Evolutionary conservation across 345 rosid genomes (phyloP).

Genomic region (Aquilaria yunnanensis): DNA sequence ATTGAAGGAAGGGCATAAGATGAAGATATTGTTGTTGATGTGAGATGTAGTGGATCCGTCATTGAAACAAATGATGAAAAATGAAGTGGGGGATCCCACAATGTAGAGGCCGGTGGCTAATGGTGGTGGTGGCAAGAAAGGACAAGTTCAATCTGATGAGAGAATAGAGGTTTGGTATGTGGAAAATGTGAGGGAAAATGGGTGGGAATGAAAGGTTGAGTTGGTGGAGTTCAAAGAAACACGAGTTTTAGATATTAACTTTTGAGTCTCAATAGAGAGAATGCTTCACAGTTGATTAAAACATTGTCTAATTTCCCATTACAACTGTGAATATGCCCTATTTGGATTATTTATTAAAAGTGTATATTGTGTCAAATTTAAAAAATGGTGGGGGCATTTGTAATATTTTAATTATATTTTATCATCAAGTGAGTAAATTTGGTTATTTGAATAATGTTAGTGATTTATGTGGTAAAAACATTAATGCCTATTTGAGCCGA

Average conservation of each 20-base stretch:
- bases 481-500: too few species aligned
- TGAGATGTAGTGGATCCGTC: constrained; percentile 27
- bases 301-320: not conserved
- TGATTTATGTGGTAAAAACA: too few species aligned
- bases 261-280: constrained; percentile 12
- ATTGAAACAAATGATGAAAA: constrained; percentile 15
- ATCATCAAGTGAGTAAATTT: too few species aligned
- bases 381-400: too few species aligned
- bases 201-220: constrained; percentile 23
- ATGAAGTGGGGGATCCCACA: constrained; percentile 18
- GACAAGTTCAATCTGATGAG: constrained; percentile 15
- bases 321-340: too few species aligned
- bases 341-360: too few species aligned
- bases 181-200: constrained; percentile 11
- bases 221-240: constrained; percentile 22
- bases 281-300: constrained; percentile 17
- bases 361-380: too few species aligned
- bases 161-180: constrained; percentile 22
- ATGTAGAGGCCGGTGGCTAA: constrained; percentile 28
- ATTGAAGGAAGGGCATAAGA: constrained; percentile 3
- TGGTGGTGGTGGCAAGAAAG: constrained; percentile 26
- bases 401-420: too few species aligned
- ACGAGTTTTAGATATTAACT: constrained; percentile 30
- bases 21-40: not conserved
- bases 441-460: too few species aligned